Conservation (phyloP, 257 asterid genomes). For the Osmanthus fragrans region DNA sequence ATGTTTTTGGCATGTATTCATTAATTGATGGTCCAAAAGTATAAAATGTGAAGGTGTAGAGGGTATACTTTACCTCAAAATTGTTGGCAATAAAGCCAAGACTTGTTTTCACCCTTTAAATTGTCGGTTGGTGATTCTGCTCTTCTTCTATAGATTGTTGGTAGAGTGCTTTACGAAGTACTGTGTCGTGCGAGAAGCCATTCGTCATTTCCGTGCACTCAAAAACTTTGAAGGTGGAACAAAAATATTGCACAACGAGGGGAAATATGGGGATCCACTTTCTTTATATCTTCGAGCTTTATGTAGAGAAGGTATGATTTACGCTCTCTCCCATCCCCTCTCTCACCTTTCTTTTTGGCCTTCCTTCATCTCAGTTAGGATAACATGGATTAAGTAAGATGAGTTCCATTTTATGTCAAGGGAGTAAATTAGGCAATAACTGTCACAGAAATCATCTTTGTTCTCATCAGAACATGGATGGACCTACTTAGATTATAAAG, state of each 20-base stretch:
- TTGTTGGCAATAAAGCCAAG: constrained; percentile 1
- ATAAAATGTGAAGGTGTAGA: constrained; percentile 9
- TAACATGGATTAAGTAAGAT: background rate
- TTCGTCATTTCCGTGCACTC: constrained; percentile 93
- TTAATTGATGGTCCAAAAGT: constrained; percentile 18
- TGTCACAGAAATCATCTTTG: background rate
- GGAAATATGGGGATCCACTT: constrained; percentile 93
- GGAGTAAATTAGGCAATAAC: background rate
- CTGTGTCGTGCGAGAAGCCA: constrained; percentile 89
- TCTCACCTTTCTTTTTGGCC: background rate
- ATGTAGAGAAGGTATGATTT: constrained; percentile 82
- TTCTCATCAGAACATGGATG: constrained; percentile 19
- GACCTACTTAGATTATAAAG: constrained; percentile 9
- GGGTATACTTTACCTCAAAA: constrained; percentile 13
- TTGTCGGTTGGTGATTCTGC: constrained; percentile 17
- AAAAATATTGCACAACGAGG: constrained; percentile 61
- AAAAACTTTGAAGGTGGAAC: constrained; percentile 81
- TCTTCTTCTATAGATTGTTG: constrained; percentile 61
- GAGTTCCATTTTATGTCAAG: constrained; percentile 8
- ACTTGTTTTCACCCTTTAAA: constrained; percentile 9
- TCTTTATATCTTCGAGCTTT: constrained; percentile 92
- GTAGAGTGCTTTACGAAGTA: constrained; percentile 98
- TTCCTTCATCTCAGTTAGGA: constrained; percentile 1
- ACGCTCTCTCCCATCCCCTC: constrained; percentile 8
- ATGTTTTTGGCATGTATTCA: constrained; percentile 11